phyloP scores from a whole-genome alignment of 352 stramenopile genomes.

The Pythium periplocum region DNA sequence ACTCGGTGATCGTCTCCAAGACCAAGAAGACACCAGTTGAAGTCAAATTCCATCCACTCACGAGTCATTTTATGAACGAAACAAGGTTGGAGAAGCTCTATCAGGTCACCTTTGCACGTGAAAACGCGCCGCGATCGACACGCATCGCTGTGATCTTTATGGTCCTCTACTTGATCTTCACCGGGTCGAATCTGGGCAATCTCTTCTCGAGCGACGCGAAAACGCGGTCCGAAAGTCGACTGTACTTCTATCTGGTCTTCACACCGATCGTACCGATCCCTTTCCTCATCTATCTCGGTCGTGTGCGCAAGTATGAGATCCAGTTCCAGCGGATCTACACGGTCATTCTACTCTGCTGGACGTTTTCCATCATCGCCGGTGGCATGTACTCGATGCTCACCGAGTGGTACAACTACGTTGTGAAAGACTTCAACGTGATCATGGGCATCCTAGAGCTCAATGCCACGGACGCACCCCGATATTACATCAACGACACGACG shows the following conservation, averaged over 20 bases:
- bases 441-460: constrained; percentile 50
- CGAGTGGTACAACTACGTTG: constrained; percentile 75
- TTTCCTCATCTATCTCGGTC: constrained; percentile 58
- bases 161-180: constrained; percentile 67
- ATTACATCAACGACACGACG: constrained; percentile 57
- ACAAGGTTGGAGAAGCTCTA: constrained; percentile 71
- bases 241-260: constrained; percentile 69
- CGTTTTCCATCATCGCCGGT: constrained; percentile 63
- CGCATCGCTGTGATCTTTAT: constrained; percentile 64
- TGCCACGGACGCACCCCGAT: constrained; percentile 25
- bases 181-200: constrained; percentile 64
- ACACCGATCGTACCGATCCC: constrained; percentile 62
- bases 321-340: constrained; percentile 77
- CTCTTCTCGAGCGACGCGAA: constrained; percentile 51
- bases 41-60: constrained; percentile 73
- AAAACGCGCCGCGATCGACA: constrained; percentile 64
- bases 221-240: constrained; percentile 40
- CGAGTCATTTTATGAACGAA: constrained; percentile 68
- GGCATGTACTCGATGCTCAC: constrained; percentile 83
- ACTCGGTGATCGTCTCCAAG: constrained; percentile 62
- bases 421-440: constrained; percentile 59
- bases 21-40: constrained; percentile 75
- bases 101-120: constrained; percentile 73
- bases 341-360: constrained; percentile 59
- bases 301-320: constrained; percentile 54